A percentile compares a stretch with the other conserved stretches of the same genome.
Evolutionary conservation across 306 rosid species (phyloP).

Genomic region (Cucurbita moschata): DNA sequence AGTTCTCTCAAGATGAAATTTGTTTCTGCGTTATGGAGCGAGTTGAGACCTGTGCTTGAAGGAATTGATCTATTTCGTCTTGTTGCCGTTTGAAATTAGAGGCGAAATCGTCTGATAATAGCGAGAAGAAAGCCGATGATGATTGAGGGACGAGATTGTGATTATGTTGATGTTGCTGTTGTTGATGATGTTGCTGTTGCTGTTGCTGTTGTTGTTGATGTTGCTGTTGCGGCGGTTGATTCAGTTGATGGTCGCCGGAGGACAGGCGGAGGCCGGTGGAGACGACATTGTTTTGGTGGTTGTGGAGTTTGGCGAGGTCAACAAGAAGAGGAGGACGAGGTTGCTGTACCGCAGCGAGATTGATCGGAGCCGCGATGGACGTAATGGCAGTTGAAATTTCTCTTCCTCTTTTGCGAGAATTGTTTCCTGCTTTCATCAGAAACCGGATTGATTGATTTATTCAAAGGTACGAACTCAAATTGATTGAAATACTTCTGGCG

Average conservation of each 20-base stretch:
- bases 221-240: constrained; percentile 5
- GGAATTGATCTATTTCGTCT: constrained; percentile 61
- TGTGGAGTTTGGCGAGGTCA: constrained; percentile 74
- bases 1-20: background rate
- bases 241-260: constrained; percentile 42
- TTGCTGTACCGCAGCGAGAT: constrained; percentile 36
- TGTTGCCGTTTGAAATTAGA: constrained; percentile 61
- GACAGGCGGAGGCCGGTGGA: constrained; percentile 81
- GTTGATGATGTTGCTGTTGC: background rate
- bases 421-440: background rate
- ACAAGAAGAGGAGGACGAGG: constrained; percentile 40
- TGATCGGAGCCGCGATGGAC: constrained; percentile 23
- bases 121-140: constrained; percentile 26
- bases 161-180: background rate
- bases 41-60: constrained; percentile 54
- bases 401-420: constrained; percentile 69
- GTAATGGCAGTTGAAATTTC: constrained; percentile 17
- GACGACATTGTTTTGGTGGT: constrained; percentile 54
- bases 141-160: constrained; percentile 5
- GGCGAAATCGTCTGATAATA: constrained; percentile 40
- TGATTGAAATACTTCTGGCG: background rate
- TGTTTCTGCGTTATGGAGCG: background rate
- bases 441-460: background rate
- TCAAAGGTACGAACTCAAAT: background rate
- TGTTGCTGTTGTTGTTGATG: background rate